Conservation (phyloP, 2,329 filamentous ascomycete species). For the Zymoseptoria ardabiliae region DNA sequence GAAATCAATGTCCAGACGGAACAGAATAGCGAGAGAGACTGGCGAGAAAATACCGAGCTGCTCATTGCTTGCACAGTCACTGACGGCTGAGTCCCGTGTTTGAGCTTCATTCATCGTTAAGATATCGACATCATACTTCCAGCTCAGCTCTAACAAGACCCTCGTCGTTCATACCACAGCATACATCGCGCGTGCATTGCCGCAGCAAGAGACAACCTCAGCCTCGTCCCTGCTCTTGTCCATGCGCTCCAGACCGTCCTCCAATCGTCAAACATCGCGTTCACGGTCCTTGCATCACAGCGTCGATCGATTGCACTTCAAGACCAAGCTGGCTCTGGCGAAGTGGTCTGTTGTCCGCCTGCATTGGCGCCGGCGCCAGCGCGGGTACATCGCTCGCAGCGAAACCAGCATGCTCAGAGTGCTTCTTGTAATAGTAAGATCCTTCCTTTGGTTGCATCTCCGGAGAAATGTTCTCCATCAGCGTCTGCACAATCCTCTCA, state of each 20-base stretch:
- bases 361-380: background rate
- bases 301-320: conserved; percentile 6
- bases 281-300: conserved; percentile 3
- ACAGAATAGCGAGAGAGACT: too few species aligned
- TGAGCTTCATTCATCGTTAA: too few species aligned
- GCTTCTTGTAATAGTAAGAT: conserved; percentile 69
- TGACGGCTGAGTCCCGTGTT: too few species aligned
- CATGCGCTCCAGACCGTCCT: background rate
- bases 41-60: too few species aligned
- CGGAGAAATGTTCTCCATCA: conserved; percentile 64
- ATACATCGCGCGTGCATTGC: background rate
- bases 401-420: conserved; percentile 76
- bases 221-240: background rate
- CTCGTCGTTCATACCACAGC: too few species aligned
- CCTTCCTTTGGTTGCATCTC: conserved; percentile 63
- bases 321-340: background rate
- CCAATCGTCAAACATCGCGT: background rate
- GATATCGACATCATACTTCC: too few species aligned
- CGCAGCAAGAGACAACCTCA: background rate
- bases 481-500: conserved; percentile 63
- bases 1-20: background rate
- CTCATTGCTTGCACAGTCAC: too few species aligned
- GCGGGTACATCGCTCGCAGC: conserved; percentile 1
- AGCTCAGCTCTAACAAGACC: too few species aligned
- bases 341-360: background rate